These are phyloP conservation scores for Beauveria sp. DNA, from an alignment of 2,329 filamentous ascomycete species.

Conservation along the genomic window DNA sequence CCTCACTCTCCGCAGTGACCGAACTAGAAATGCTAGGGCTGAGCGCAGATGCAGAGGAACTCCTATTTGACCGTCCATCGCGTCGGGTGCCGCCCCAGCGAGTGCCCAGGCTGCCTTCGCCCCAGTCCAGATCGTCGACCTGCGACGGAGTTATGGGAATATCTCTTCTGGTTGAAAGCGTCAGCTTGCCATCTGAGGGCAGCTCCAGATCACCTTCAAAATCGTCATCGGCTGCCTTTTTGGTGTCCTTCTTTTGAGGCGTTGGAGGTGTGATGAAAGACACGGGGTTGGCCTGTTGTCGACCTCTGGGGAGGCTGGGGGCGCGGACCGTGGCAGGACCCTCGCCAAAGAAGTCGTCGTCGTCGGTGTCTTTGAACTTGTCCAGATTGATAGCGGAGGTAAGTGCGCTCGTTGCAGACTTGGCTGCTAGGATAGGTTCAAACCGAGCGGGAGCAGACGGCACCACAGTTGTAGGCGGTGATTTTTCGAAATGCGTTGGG, in stretches of 20 bases:
- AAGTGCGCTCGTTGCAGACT: conserved; percentile 27
- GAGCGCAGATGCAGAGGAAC: conserved; percentile 80
- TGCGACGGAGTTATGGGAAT: conserved; percentile 55
- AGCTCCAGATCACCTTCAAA: conserved; percentile 69
- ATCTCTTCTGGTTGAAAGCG: conserved; percentile 53
- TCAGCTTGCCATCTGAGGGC: conserved; percentile 58
- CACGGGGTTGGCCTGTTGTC: conserved; percentile 41
- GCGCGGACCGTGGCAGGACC: conserved; percentile 61
- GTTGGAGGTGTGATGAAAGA: conserved; percentile 50
- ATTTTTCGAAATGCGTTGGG: conserved; percentile 36
- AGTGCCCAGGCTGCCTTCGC: conserved; percentile 86
- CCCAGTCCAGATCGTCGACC: conserved; percentile 82
- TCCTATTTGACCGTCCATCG: conserved; percentile 70
- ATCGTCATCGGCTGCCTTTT: conserved; percentile 46
- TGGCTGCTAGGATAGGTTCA: conserved; percentile 16
- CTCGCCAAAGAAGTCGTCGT: conserved; percentile 57
- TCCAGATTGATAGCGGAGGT: conserved; percentile 50
- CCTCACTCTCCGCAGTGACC: conserved; percentile 85
- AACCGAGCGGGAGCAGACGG: conserved; percentile 14
- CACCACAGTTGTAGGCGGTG: conserved; percentile 19
- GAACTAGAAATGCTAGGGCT: conserved; percentile 91
- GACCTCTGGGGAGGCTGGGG: conserved; percentile 54
- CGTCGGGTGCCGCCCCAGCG: conserved; percentile 80
- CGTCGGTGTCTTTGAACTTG: conserved; percentile 55
- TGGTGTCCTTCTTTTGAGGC: conserved; percentile 35